phyloP scores from a whole-genome alignment of 352 stramenopile genomes.

The Phytopythium kandeliae region DNA sequence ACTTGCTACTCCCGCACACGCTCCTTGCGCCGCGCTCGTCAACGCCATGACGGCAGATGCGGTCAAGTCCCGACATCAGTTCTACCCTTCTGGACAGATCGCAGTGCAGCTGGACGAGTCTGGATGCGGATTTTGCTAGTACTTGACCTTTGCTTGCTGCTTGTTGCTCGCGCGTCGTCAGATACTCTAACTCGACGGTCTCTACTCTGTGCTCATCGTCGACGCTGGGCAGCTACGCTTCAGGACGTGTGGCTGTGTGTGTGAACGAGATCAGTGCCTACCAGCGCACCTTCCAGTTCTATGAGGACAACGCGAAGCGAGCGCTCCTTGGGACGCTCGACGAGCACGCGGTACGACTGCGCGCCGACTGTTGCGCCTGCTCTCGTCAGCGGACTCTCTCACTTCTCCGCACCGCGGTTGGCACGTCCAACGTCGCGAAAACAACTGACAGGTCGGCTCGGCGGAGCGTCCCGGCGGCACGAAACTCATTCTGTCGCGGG shows the following conservation, averaged over 20 bases:
- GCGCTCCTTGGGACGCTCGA: constrained; percentile 56
- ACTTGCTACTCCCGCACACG: no score
- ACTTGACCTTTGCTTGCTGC: background rate
- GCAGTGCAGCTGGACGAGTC: constrained; percentile 49
- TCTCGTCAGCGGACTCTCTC: no score
- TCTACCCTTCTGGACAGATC: constrained; percentile 42
- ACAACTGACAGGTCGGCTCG: constrained; percentile 43
- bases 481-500: constrained; percentile 66
- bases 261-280: constrained; percentile 69
- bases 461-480: constrained; percentile 38
- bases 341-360: constrained; percentile 63
- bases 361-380: no score
- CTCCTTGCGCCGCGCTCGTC: background rate
- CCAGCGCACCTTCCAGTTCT: constrained; percentile 62
- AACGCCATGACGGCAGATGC: no score
- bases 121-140: constrained; percentile 75
- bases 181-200: constrained; percentile 2
- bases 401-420: no score
- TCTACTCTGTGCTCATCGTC: no score
- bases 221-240: constrained; percentile 38
- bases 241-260: constrained; percentile 57
- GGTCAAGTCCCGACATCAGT: constrained; percentile 7
- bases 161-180: background rate
- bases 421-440: no score
- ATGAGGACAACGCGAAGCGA: constrained; percentile 53